Evolutionary conservation across 768 basidiomycete genomes (phyloP), one percentile per base, ranked within the genome.

Genomic region (Naematelia encephala): DNA sequence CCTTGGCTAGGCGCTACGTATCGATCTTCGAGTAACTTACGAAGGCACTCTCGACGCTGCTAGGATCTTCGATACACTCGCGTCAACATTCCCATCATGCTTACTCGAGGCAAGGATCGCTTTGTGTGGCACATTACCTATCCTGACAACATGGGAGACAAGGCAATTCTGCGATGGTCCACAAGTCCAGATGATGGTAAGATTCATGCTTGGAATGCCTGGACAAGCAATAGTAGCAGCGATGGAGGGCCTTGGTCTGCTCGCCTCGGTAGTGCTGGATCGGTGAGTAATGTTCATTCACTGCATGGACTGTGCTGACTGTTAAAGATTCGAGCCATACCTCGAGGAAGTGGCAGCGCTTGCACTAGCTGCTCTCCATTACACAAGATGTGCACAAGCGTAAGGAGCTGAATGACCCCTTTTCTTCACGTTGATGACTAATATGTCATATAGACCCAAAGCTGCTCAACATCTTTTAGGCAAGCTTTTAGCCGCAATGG

Each of bases 61-160:
- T 12, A 21, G 22, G 14, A 72, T 72, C 29, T 69, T 66, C 50
- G 53, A 61, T 3, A 52, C 53, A 4, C 58, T 64, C 29, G 23
- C 54, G 1, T 44, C 60, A 5, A 59, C 47, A 5, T 60, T 59
- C 19, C 22, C 47, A 10, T 8, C 26, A 13, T 45, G 59, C 28
- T 49, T 56, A 13, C 34, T 54, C 8, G 44, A 45, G 5, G 51
- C 58, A 10, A 57, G 62, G 19, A 45, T 52, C 1, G 54, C 68
- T 11, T 25, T 69, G 16, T 67, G 68, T 42, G 22, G 49, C 8
- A 68, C 70, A 2, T 50, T 72, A 19, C 70, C 70, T 4, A 61
- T 69, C 19, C 49, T 72, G 13, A 54, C 59, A 2, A 72, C 67
- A 1, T 72, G 70, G 70, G 63, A 68, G 12, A 63, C 61, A 13